Percentiles rank a stretch among this genome's conserved stretches.
Evolutionary conservation across 352 stramenopile genomes (phyloP).

Genomic region (Globisporangium heterothallicum): DNA sequence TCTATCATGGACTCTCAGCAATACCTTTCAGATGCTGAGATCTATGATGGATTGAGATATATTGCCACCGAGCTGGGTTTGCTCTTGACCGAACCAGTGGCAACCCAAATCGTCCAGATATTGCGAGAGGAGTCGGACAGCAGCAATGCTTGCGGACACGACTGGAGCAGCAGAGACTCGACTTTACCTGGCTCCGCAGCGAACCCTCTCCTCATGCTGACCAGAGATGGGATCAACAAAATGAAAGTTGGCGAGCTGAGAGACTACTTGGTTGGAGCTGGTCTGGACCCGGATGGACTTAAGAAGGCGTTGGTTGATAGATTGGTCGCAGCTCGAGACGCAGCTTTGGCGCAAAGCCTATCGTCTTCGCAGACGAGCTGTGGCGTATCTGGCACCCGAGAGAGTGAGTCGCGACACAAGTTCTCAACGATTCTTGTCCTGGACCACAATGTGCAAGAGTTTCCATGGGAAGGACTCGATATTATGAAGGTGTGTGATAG

Average conservation of each 20-base stretch:
- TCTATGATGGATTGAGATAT: slow-evolving; percentile 29
- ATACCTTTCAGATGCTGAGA: slow-evolving; percentile 37
- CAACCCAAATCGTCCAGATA: slow-evolving; percentile 10
- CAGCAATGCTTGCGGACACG: background rate
- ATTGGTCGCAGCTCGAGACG: slow-evolving; percentile 27
- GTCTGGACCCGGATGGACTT: slow-evolving; percentile 29
- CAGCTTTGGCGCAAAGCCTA: slow-evolving; percentile 1
- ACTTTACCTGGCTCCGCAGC: background rate
- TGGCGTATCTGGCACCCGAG: background rate
- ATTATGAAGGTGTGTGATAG: slow-evolving; percentile 29
- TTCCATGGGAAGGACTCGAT: slow-evolving; percentile 80
- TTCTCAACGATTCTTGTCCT: slow-evolving; percentile 60
- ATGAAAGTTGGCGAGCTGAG: slow-evolving; percentile 47
- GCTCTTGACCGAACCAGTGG: slow-evolving; percentile 9
- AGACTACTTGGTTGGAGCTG: slow-evolving; percentile 21
- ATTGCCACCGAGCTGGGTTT: slow-evolving; percentile 29
- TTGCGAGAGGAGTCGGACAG: slow-evolving; percentile 7
- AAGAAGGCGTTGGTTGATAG: slow-evolving; percentile 52
- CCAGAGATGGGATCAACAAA: slow-evolving; percentile 23
- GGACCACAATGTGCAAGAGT: slow-evolving; percentile 55
- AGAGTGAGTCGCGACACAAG: slow-evolving; percentile 1
- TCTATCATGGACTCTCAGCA: slow-evolving; percentile 25
- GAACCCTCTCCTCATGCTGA: slow-evolving; percentile 16
- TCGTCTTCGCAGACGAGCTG: slow-evolving; percentile 6
- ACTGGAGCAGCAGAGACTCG: background rate